These are phyloP conservation scores for Austroboletus novae-zelandiae DNA, from an alignment of 1,284 basidiomycete species.

Conservation along the genomic window DNA sequence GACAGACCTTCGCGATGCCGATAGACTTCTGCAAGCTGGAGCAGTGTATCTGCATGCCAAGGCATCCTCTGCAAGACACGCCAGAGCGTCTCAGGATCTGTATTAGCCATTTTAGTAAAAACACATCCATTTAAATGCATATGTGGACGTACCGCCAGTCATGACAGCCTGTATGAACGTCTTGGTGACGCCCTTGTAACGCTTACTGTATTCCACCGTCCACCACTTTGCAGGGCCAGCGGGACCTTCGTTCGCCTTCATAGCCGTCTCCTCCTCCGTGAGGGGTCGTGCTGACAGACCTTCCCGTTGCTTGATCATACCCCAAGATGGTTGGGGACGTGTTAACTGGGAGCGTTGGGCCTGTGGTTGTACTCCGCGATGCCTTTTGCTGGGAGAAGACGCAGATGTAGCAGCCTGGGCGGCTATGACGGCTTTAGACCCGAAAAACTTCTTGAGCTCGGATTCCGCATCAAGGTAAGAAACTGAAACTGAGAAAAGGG, in stretches of 20 bases:
- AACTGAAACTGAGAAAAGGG: slow-evolving; percentile 72
- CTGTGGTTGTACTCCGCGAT: slow-evolving; percentile 27
- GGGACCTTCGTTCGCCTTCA: slow-evolving; percentile 42
- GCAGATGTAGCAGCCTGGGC: slow-evolving; percentile 39
- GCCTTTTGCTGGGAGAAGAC: slow-evolving; percentile 31
- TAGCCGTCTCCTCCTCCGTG: slow-evolving; percentile 51
- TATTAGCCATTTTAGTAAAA: background rate
- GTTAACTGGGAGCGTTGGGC: slow-evolving; percentile 60
- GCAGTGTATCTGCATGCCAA: slow-evolving; percentile 89
- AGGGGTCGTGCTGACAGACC: slow-evolving; percentile 67
- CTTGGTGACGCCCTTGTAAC: slow-evolving; percentile 77
- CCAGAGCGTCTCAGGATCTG: slow-evolving; percentile 70
- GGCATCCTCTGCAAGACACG: slow-evolving; percentile 56
- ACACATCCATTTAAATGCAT: background rate
- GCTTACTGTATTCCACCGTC: slow-evolving; percentile 82
- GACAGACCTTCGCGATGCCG: slow-evolving; percentile 76
- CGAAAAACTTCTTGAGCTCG: slow-evolving; percentile 91
- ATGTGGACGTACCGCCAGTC: slow-evolving; percentile 63
- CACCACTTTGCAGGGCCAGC: slow-evolving; percentile 71
- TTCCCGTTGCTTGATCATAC: slow-evolving; percentile 59
- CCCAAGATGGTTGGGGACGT: slow-evolving; percentile 61
- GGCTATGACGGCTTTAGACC: slow-evolving; percentile 76
- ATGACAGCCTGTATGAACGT: slow-evolving; percentile 79
- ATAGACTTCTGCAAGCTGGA: slow-evolving; percentile 84
- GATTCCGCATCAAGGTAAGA: slow-evolving; percentile 82